Percentiles rank a stretch among this genome's conserved stretches.
Evolutionary conservation across 169 alveolate genomes (phyloP).

Genomic region (Neospora caninum): DNA sequence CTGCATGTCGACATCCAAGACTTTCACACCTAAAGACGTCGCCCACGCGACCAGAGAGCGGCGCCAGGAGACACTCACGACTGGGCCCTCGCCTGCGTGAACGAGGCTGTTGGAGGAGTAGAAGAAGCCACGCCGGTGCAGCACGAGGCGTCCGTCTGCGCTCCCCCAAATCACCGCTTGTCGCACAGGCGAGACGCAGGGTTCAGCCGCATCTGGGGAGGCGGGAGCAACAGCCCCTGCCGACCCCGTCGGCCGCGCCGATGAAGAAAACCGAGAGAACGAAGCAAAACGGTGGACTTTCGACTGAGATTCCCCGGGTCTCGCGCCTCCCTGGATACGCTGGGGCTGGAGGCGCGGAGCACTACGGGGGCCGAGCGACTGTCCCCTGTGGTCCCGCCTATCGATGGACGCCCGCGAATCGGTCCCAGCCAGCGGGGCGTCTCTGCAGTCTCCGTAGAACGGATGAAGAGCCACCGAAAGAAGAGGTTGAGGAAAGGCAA

Average conservation of each 20-base stretch:
- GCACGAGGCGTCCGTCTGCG: neutral
- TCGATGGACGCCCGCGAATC: neutral
- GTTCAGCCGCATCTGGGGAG: neutral
- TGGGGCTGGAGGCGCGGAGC: too few relatives aligned
- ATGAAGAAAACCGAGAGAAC: neutral
- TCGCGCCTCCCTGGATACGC: neutral
- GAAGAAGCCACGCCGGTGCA: conserved; percentile 37
- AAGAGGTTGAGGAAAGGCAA: neutral
- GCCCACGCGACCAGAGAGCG: conserved; percentile 51
- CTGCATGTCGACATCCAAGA: conserved; percentile 39
- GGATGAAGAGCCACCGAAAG: conserved; percentile 25
- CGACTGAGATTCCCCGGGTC: neutral
- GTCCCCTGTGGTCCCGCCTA: neutral
- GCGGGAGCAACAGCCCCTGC: too few relatives aligned
- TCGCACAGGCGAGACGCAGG: neutral
- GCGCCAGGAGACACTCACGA: conserved; percentile 30
- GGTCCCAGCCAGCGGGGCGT: neutral
- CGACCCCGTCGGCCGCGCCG: too few relatives aligned
- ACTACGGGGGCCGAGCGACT: too few relatives aligned
- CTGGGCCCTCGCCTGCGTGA: conserved; percentile 46
- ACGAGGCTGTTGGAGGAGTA: conserved; percentile 5
- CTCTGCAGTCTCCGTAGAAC: neutral
- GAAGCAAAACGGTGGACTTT: neutral
- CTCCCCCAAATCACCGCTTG: conserved; percentile 32
- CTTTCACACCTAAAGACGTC: conserved; percentile 30